phyloP scores from a whole-genome alignment of 352 stramenopile genomes.

The Peronospora destructor region DNA sequence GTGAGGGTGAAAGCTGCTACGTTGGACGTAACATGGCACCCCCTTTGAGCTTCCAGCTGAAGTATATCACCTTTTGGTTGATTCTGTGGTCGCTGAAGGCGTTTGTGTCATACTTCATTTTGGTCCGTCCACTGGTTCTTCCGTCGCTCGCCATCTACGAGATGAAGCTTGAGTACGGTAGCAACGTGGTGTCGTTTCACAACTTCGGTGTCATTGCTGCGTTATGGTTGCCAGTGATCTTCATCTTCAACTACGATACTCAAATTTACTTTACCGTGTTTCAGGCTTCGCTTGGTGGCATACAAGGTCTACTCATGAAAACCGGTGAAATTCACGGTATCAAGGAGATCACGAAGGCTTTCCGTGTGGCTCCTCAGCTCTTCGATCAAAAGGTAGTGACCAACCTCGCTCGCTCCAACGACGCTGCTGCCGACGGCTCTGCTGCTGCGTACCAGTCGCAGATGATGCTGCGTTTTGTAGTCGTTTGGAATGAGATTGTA shows the following conservation, averaged over 20 bases:
- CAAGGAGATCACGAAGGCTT: conserved; percentile 59
- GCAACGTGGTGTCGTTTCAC: conserved; percentile 58
- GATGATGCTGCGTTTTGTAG: conserved; percentile 75
- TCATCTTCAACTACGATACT: conserved; percentile 77
- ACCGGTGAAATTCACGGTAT: conserved; percentile 64
- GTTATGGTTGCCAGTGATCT: conserved; percentile 59
- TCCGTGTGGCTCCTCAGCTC: conserved; percentile 54
- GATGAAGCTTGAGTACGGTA: conserved; percentile 54
- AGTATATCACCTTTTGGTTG: conserved; percentile 66
- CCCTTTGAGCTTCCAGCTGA: conserved; percentile 44
- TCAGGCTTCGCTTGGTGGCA: conserved; percentile 44
- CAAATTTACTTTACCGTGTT: conserved; percentile 78
- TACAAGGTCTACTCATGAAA: conserved; percentile 60
- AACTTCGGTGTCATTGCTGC: conserved; percentile 58
- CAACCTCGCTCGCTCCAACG: conserved; percentile 47
- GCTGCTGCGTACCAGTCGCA: conserved; percentile 52
- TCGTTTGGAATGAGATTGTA: conserved; percentile 76
- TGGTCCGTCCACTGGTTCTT: conserved; percentile 55
- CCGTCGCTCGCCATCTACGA: conserved; percentile 66
- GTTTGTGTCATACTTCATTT: conserved; percentile 63
- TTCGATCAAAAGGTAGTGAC: conserved; percentile 75
- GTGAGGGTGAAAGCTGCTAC: conserved; percentile 59
- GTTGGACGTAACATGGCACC: conserved; percentile 64
- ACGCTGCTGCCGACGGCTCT: conserved; percentile 38
- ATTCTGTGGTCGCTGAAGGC: conserved; percentile 54